These are phyloP conservation scores for Nannochloropsis oceanica DNA, from an alignment of 108 stramenopile species.

Conservation along the genomic window DNA sequence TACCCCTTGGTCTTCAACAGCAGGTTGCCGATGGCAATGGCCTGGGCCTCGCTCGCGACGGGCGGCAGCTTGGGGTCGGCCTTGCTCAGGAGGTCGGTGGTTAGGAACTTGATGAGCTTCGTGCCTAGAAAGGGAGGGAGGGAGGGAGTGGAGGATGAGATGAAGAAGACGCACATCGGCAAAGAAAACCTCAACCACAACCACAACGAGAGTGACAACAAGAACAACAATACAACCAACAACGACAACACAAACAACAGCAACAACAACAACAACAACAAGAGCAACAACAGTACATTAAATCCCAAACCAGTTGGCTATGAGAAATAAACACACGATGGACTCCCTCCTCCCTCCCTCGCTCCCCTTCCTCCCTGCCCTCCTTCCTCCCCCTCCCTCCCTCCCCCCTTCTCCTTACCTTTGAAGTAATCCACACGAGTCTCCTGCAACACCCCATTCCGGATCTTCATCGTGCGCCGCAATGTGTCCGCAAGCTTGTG, in stretches of 20 bases:
- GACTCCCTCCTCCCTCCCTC: neutral
- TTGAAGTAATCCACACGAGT: conserved; percentile 93
- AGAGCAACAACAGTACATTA: no score
- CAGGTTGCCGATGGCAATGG: neutral
- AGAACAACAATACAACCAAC: no score
- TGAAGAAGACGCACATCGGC: neutral
- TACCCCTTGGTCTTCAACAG: neutral
- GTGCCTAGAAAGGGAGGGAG: neutral
- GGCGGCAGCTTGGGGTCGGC: neutral
- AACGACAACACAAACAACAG: no score
- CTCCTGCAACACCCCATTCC: conserved; percentile 78
- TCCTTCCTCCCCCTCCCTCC: no score
- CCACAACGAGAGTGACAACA: no score
- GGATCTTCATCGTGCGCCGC: conserved; percentile 33
- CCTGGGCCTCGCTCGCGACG: neutral
- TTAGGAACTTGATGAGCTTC: neutral
- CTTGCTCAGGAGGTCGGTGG: neutral
- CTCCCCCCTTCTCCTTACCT: conserved; percentile 43
- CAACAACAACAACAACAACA: no score
- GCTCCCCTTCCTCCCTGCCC: neutral
- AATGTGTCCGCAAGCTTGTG: conserved; percentile 23
- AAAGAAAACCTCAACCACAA: no score
- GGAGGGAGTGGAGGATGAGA: neutral
- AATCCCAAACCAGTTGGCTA: neutral
- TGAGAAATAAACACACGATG: neutral